phyloP scores from a whole-genome alignment of 495 filamentous ascomycete genomes.

The Aspergillus haitiensis region DNA sequence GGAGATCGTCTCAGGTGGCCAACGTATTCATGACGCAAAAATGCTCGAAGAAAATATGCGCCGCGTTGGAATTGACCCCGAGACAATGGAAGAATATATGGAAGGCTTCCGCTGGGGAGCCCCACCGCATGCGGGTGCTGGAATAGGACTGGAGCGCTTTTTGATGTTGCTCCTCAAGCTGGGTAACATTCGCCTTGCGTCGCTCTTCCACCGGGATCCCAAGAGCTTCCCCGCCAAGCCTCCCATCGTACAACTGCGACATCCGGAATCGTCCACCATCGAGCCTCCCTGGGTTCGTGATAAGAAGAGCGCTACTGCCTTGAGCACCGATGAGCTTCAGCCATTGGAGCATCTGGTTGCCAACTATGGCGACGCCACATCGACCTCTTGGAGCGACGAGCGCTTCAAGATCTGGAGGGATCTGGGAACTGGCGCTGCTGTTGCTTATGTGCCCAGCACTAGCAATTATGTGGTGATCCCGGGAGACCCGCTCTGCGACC shows the following conservation, averaged over 20 bases:
- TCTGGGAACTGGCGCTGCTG: conserved; percentile 69
- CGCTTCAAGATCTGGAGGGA: conserved; percentile 83
- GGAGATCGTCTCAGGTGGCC: conserved; percentile 87
- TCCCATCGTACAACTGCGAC: conserved; percentile 57
- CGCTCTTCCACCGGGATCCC: conserved; percentile 81
- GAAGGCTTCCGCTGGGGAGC: conserved; percentile 85
- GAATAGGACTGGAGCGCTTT: conserved; percentile 85
- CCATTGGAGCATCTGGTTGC: conserved; percentile 77
- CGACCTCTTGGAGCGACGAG: conserved; percentile 83
- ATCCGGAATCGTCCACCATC: conserved; percentile 76
- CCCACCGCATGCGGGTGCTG: conserved; percentile 86
- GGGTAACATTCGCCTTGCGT: conserved; percentile 86
- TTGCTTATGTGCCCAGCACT: conserved; percentile 72
- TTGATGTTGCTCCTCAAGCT: conserved; percentile 80
- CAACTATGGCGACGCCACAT: conserved; percentile 87
- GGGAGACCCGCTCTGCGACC: conserved; percentile 77
- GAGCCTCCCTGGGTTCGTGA: conserved; percentile 59
- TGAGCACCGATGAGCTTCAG: conserved; percentile 57
- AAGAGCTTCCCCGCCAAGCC: conserved; percentile 68
- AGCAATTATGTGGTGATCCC: conserved; percentile 75
- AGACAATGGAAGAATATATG: conserved; percentile 82
- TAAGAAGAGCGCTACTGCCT: conserved; percentile 35
- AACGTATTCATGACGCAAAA: conserved; percentile 81
- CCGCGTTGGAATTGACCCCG: conserved; percentile 69
- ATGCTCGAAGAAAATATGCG: conserved; percentile 78